phyloP scores from a whole-genome alignment of 768 basidiomycete genomes.

The Boletus coccyginus region DNA sequence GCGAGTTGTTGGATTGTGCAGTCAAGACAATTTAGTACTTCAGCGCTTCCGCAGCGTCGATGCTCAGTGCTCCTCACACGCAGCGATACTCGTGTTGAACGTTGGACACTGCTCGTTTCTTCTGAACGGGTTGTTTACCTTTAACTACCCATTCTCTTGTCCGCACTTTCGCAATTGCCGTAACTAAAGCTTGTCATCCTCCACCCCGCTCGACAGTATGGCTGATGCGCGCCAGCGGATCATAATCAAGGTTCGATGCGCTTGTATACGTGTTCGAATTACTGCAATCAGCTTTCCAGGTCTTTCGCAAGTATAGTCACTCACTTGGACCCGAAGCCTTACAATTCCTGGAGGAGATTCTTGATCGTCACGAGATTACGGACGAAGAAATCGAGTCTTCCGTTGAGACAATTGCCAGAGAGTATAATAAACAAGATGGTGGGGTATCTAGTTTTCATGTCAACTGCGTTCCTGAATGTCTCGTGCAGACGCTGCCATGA shows the following conservation, averaged over 20 bases:
- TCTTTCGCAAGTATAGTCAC: conserved; percentile 86
- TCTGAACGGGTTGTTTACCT: too few species aligned
- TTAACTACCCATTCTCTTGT: too few species aligned
- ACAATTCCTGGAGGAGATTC: conserved; percentile 65
- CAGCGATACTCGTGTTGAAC: too few species aligned
- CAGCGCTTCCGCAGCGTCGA: too few species aligned
- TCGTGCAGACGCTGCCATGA: conserved; percentile 71
- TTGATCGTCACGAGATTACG: conserved; percentile 67
- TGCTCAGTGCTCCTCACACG: too few species aligned
- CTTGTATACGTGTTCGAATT: not conserved
- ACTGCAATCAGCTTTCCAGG: conserved; percentile 39
- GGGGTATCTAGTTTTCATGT: conserved; percentile 10
- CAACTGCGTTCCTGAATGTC: not conserved
- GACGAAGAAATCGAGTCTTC: conserved; percentile 71
- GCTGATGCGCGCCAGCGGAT: conserved; percentile 37
- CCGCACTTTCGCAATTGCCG: too few species aligned
- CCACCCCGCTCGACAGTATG: conserved; percentile 25
- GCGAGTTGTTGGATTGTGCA: too few species aligned
- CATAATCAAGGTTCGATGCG: conserved; percentile 41
- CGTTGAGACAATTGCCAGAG: conserved; percentile 77
- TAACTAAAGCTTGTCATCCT: not conserved
- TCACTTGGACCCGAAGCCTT: conserved; percentile 80
- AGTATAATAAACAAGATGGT: conserved; percentile 92
- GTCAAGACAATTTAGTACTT: too few species aligned
- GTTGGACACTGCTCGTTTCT: too few species aligned